Evolutionary conservation across 2,329 filamentous ascomycete genomes (phyloP), one percentile per base, ranked within the genome.

Genomic region (Claviceps paspali): DNA sequence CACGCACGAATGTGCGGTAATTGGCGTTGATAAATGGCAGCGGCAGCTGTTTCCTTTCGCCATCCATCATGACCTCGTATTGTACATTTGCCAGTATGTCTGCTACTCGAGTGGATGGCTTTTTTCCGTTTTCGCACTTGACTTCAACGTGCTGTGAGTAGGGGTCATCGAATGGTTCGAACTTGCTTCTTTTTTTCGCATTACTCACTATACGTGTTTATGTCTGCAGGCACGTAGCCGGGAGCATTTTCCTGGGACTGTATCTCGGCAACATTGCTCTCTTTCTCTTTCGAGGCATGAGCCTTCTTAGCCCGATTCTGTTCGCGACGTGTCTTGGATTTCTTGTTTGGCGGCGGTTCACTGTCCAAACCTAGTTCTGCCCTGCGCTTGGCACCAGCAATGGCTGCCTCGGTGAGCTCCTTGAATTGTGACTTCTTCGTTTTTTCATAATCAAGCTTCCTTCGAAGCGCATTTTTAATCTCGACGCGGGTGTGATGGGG

Each of bases 11-110:
- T 17, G 74, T 64, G 33, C 75, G 73, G 52, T 86, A 86, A 29
- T 75, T 81, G 39, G 69, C 61, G 49, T 87, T 85, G 39, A 76
- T 66, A 49, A 93, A 93, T 0, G 86, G 83, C 0, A 87, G 47
- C n/a, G 47, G 45, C 1, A 71, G 28, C 4, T 45, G 51, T 2
- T 58, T 47, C 12, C 49, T 38, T 32, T 60, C 38, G 12, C 50
- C 58, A 6, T 65, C 56, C 2, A 68, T 57, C 22, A 56, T 57
- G 14, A 65, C 65, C 32, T 63, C 51, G 43, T 72, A 53, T 6
- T 47, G 45, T 1, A 53, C 40, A 2, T 56, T 55, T 24, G 62
- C 48, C 0, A 67, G 47, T 7, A 74, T 56, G 1, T 60, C 54
- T 0, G 55, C 47, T 8, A 72, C 43, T 1, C 49, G 41, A 15